These are phyloP conservation scores for Alternaria sp. DNA, from an alignment of 2,329 filamentous ascomycete genomes.

Conservation along the genomic window DNA sequence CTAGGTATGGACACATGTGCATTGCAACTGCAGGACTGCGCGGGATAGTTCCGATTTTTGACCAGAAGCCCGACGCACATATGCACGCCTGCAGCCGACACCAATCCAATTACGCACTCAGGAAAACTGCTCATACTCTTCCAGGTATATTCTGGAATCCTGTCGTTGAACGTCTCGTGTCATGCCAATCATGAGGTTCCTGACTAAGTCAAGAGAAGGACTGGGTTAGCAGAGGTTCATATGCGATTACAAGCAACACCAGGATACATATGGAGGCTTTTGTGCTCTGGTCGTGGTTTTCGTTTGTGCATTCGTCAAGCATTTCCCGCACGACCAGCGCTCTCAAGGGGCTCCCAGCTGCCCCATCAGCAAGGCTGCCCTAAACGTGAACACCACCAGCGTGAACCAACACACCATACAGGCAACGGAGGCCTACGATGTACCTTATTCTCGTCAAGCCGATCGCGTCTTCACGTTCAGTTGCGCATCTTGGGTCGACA, in stretches of 20 bases:
- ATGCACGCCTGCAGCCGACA: conserved; percentile 1
- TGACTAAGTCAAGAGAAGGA: conserved; percentile 14
- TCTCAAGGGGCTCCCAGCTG: neutral
- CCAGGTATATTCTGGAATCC: neutral
- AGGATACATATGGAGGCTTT: neutral
- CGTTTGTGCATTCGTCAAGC: neutral
- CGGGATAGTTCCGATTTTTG: conserved; percentile 7
- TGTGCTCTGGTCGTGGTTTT: conserved; percentile 3
- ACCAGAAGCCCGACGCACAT: conserved; percentile 8
- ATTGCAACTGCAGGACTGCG: conserved; percentile 13
- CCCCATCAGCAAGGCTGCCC: neutral
- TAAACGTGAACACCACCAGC: neutral
- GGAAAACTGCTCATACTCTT: neutral
- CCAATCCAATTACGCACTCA: neutral
- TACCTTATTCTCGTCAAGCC: neutral
- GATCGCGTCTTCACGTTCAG: neutral
- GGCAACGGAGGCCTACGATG: neutral
- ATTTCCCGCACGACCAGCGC: conserved; percentile 6
- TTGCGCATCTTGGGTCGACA: neutral
- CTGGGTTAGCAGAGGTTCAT: neutral
- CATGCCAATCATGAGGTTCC: neutral
- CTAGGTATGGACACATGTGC: neutral
- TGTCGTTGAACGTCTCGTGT: neutral
- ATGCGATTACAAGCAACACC: conserved; percentile 1
- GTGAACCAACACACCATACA: neutral